Evolutionary conservation across 306 rosid species (phyloP).

Genomic region (Luffa acutangula): DNA sequence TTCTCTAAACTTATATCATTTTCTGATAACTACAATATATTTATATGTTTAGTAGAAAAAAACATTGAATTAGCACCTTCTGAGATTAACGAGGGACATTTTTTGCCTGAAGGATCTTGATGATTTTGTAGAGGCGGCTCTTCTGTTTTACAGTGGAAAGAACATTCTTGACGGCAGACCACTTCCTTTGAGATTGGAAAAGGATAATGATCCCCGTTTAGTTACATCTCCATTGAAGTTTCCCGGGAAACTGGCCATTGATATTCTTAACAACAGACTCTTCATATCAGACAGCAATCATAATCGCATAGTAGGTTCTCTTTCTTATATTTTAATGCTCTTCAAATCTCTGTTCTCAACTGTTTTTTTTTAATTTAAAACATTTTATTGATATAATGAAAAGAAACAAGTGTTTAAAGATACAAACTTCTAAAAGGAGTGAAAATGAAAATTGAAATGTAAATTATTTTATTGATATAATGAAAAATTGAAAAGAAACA

Average conservation of each 20-base stretch:
- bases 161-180: conserved; percentile 58
- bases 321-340: conserved; percentile 10
- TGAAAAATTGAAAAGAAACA: too few species aligned
- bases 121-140: conserved; percentile 90
- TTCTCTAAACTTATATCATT: neutral
- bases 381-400: too few species aligned
- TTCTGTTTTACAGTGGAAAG: conserved; percentile 64
- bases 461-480: too few species aligned
- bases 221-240: conserved; percentile 78
- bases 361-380: too few species aligned
- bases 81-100: neutral
- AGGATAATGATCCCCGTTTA: conserved; percentile 82
- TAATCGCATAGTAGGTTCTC: conserved; percentile 70
- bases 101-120: conserved; percentile 66
- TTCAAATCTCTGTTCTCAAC: neutral
- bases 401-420: too few species aligned
- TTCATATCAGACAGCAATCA: conserved; percentile 96
- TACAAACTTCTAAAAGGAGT: too few species aligned
- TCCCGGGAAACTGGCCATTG: conserved; percentile 91
- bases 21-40: neutral
- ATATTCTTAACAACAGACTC: conserved; percentile 81
- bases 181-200: conserved; percentile 62
- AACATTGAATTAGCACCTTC: neutral
- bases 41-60: neutral
- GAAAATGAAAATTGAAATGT: too few species aligned